Base-by-base conservation (phyloP, 495 filamentous ascomycete genomes). In the Penicillium salamii region DNA sequence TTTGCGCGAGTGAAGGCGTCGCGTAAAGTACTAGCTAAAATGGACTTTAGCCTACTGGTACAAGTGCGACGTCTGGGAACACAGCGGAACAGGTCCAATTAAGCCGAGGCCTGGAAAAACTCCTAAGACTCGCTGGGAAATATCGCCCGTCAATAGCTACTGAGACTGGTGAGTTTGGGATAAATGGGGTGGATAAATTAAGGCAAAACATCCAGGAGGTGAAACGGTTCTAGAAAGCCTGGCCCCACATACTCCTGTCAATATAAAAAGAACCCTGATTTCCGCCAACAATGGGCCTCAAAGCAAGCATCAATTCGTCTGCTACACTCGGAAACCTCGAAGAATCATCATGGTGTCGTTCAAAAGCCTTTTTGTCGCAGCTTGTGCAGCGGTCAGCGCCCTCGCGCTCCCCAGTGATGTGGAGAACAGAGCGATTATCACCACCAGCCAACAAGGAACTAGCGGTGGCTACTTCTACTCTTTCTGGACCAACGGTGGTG, bases 381-480 rank as follows among this genome's bases (percentile, higher is more conserved):
- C 59, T 36, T 56, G 62, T 23, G 59, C 66, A 34, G 65, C 63
- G 29, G 50, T 56, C 18, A 57, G 65, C 15, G 66, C 63, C 42
- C 38, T 75, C 18, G 74, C 77, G 23, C 69, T 64, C 13, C 77
- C 77, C 18, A 62, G 55, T 17, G 69, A 73, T 20, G 37, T 67
- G 15, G 44, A 48, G 15, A 63, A 55, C 51, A 66, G 67, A 32
- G 49, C 59, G 38, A 68, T 62, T 11, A 67, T 66, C 24, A 69
- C 67, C 32, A 58, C 66, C 33, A 70, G 59, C 54, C 46, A 58
- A 7, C 81, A 78, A 11, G 79, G 82, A 40, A 78, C 67, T 13
- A 70, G 76, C 65, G 77, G 79, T 50, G 79, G 79, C 47, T 84
- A 70, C 65, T 84, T 81, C 67, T 86, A 78, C 58, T 79, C 74